Evolutionary conservation across 73 alveolate species (phyloP).

Genomic region (Tetrahymena thermophila): DNA sequence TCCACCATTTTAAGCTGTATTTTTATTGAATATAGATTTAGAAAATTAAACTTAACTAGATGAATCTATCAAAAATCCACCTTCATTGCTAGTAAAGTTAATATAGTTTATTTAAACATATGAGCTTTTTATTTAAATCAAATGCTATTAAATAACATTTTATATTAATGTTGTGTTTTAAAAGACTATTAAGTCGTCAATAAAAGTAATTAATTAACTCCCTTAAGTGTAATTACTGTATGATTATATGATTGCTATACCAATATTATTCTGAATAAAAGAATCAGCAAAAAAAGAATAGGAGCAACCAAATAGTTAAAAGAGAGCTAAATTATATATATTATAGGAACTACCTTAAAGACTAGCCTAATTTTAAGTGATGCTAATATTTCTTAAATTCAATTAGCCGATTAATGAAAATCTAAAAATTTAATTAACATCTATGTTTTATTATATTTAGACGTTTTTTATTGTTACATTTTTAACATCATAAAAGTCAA

Average conservation of each 20-base stretch:
- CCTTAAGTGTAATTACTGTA: not conserved
- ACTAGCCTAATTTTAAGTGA: no score
- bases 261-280: no score
- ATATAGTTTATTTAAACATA: not conserved
- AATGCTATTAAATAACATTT: not conserved
- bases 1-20: not conserved
- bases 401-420: not conserved
- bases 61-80: not conserved
- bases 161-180: not conserved
- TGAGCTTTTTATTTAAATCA: not conserved
- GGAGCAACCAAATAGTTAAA: not conserved
- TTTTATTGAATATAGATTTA: not conserved
- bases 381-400: not conserved
- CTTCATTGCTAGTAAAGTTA: not conserved
- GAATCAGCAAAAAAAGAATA: not conserved
- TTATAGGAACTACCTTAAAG: not conserved
- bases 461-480: no score
- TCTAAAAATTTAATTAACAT: no score
- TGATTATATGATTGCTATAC: not conserved
- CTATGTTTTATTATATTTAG: not conserved
- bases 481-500: not conserved
- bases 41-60: not conserved
- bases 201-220: not conserved
- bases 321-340: not conserved
- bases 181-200: not conserved